Conservation (phyloP, 805 yeast genomes). For the Myxozyma udenii region DNA sequence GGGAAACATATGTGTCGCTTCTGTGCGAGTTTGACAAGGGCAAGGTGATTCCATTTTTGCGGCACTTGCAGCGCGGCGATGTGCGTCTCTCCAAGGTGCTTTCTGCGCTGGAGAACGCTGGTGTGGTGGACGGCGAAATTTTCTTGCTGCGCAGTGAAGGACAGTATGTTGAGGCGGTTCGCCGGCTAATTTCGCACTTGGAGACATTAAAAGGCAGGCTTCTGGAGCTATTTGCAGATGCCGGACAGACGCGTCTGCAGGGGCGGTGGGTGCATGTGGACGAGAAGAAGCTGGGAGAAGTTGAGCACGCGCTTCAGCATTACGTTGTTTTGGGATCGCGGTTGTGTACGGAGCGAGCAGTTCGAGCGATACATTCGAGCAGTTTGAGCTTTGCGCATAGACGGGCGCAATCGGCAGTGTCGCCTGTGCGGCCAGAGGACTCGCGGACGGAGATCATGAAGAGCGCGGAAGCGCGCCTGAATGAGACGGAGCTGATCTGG, state of each 20-base stretch:
- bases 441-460: background rate
- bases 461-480: background rate
- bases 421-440: background rate
- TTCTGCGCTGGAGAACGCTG: slow-evolving; percentile 25
- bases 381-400: background rate
- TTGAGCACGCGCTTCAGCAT: slow-evolving; percentile 23
- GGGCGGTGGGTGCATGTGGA: slow-evolving; percentile 28
- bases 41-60: slow-evolving; percentile 23
- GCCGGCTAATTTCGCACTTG: slow-evolving; percentile 19
- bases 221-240: slow-evolving; percentile 22
- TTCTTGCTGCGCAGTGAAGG: slow-evolving; percentile 28
- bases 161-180: slow-evolving; percentile 26
- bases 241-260: slow-evolving; percentile 13
- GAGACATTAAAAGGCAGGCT: slow-evolving; percentile 8
- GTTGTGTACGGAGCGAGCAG: slow-evolving; percentile 25
- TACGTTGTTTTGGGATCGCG: slow-evolving; percentile 26
- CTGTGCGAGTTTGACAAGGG: slow-evolving; percentile 27
- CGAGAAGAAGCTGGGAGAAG: slow-evolving; percentile 22
- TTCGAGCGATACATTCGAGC: background rate
- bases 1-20: slow-evolving; percentile 28
- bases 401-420: background rate
- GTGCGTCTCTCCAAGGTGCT: slow-evolving; percentile 25
- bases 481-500: slow-evolving; percentile 27
- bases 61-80: slow-evolving; percentile 27
- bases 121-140: slow-evolving; percentile 29